Conservation (phyloP, 768 basidiomycete genomes). For the Rhodotorula toruloides region DNA sequence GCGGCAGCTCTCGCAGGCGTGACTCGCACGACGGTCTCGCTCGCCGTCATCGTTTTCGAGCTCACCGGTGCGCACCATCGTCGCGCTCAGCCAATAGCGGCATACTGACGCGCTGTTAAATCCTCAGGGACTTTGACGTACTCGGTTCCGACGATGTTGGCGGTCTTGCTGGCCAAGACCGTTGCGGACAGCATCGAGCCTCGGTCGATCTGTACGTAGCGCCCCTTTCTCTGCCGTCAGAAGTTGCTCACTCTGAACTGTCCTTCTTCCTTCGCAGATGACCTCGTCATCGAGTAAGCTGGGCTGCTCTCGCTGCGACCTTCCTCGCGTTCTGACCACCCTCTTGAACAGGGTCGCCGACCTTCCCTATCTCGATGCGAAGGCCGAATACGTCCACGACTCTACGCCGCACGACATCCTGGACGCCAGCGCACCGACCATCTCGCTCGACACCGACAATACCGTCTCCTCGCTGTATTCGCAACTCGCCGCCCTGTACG, state of each 20-base stretch:
- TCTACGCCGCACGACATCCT: constrained; percentile 16
- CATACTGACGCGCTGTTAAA: background rate
- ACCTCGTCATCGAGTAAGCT: constrained; percentile 81
- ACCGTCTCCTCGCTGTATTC: constrained; percentile 71
- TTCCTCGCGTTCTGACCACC: background rate
- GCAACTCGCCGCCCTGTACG: constrained; percentile 65
- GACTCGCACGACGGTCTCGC: constrained; percentile 83
- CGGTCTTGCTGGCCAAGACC: constrained; percentile 79
- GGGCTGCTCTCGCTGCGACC: background rate
- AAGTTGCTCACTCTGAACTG: background rate
- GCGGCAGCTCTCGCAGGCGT: constrained; percentile 93
- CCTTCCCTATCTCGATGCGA: constrained; percentile 86
- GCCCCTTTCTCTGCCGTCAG: background rate
- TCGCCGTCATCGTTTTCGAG: constrained; percentile 95
- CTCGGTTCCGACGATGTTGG: constrained; percentile 79
- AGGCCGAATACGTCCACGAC: constrained; percentile 62
- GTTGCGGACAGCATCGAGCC: constrained; percentile 82
- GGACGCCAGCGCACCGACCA: constrained; percentile 57
- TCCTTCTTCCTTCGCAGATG: constrained; percentile 44
- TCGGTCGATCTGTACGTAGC: constrained; percentile 71
- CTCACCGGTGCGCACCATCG: background rate
- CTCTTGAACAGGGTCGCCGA: constrained; percentile 58
- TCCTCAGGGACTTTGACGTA: constrained; percentile 88
- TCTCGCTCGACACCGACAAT: constrained; percentile 64
- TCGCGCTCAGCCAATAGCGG: background rate